phyloP scores from a whole-genome alignment of 495 filamentous ascomycete species.

The Hyaloscypha bicolor region DNA sequence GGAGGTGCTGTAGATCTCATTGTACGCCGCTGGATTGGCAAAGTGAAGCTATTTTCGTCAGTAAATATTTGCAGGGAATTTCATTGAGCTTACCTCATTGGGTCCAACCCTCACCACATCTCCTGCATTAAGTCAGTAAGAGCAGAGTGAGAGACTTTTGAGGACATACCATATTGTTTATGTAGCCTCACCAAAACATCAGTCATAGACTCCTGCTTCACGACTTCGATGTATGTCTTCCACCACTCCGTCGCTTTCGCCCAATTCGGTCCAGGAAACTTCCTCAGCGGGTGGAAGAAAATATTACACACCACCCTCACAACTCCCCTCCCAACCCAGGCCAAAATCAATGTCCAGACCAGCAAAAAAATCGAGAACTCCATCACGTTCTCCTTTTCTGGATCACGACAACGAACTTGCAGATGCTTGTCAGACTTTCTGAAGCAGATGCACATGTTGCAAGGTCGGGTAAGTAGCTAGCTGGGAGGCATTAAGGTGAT shows the following conservation, averaged over 20 bases:
- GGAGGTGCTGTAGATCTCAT: constrained; percentile 41
- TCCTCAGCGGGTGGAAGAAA: constrained; percentile 14
- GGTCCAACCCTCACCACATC: constrained; percentile 18
- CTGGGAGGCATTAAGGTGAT: neutral
- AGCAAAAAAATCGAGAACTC: neutral
- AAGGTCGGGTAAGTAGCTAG: no score
- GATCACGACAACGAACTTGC: neutral
- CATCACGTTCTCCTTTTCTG: neutral
- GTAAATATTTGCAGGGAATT: neutral
- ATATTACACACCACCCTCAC: constrained; percentile 13
- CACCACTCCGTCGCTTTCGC: constrained; percentile 14
- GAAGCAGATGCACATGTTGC: neutral
- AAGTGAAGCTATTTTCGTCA: constrained; percentile 43
- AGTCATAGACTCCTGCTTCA: constrained; percentile 14
- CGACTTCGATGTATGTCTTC: constrained; percentile 23
- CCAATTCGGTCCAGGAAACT: constrained; percentile 12
- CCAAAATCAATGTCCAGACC: neutral
- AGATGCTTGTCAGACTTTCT: neutral
- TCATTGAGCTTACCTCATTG: constrained; percentile 15
- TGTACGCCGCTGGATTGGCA: constrained; percentile 40
- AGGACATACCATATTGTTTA: constrained; percentile 11
- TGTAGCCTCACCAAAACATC: constrained; percentile 17
- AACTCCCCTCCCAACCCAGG: neutral
- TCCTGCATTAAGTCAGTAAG: neutral
- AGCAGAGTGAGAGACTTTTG: neutral